These are phyloP conservation scores for Friedmanniomyces simplex DNA, from an alignment of 495 filamentous ascomycete genomes.

Conservation along the genomic window DNA sequence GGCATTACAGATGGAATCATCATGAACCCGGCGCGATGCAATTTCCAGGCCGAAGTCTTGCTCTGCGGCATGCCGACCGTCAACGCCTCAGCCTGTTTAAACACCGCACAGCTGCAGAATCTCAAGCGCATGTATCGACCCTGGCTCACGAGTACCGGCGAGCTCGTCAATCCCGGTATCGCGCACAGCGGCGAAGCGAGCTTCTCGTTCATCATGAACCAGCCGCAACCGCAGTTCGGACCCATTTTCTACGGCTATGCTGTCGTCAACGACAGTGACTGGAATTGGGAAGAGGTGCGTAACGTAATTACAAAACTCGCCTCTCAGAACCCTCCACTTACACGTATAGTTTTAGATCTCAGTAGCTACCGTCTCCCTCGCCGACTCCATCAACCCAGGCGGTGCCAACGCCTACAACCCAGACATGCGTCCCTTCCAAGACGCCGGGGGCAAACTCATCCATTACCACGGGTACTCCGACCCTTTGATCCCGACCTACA, in stretches of 20 bases:
- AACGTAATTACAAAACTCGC: neutral
- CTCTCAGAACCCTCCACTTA: neutral
- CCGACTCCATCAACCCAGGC: conserved; percentile 3
- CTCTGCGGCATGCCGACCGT: conserved; percentile 7
- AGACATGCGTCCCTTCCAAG: neutral
- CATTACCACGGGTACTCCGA: conserved; percentile 24
- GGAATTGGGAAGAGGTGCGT: neutral
- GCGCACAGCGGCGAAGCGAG: conserved; percentile 12
- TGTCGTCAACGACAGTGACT: conserved; percentile 37
- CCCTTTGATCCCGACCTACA: conserved; percentile 16
- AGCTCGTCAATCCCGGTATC: conserved; percentile 23
- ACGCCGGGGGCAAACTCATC: conserved; percentile 6
- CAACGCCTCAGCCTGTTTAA: conserved; percentile 19
- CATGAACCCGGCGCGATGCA: conserved; percentile 21
- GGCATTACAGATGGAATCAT: conserved; percentile 20
- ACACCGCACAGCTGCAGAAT: conserved; percentile 3
- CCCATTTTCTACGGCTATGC: conserved; percentile 39
- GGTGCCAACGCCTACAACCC: neutral
- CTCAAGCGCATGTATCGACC: conserved; percentile 3
- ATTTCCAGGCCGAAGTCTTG: conserved; percentile 14
- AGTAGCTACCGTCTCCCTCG: neutral
- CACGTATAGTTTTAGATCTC: too few relatives aligned
- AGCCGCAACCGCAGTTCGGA: neutral
- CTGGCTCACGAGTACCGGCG: conserved; percentile 7
- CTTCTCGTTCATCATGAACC: neutral